These are phyloP conservation scores for Lasiosphaeria hispida DNA, from an alignment of 495 filamentous ascomycete species.

Conservation along the genomic window DNA sequence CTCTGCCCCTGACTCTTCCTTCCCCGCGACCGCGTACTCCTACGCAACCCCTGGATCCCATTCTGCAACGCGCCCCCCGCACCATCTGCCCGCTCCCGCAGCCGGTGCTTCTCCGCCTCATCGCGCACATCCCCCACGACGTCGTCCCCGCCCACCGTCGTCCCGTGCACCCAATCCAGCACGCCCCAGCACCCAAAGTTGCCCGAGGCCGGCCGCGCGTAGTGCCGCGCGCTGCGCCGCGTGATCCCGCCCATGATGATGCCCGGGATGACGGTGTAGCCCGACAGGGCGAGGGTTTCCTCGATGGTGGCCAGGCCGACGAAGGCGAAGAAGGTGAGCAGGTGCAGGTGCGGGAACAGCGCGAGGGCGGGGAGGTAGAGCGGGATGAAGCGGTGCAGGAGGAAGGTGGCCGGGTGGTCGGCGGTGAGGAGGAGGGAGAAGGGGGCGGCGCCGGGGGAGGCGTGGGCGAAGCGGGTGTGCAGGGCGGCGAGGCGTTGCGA, in stretches of 20 bases:
- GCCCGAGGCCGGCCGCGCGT: slow-evolving; percentile 52
- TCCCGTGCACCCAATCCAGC: slow-evolving; percentile 74
- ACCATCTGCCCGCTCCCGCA: slow-evolving; percentile 46
- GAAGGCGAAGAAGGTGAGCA: slow-evolving; percentile 76
- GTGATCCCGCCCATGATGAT: slow-evolving; percentile 76
- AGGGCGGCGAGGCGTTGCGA: slow-evolving; percentile 31
- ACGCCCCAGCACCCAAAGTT: slow-evolving; percentile 80
- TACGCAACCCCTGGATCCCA: slow-evolving; percentile 33
- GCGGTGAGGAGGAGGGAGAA: slow-evolving; percentile 62
- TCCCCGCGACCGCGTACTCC: slow-evolving; percentile 33
- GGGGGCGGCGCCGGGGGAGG: slow-evolving; percentile 42
- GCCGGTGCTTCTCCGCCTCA: slow-evolving; percentile 58
- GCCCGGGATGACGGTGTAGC: slow-evolving; percentile 72
- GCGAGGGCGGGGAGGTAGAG: slow-evolving; percentile 62
- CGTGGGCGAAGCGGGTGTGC: slow-evolving; percentile 68
- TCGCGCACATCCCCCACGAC: slow-evolving; percentile 53
- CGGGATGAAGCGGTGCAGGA: slow-evolving; percentile 68
- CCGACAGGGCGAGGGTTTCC: slow-evolving; percentile 72
- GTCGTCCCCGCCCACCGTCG: slow-evolving; percentile 57
- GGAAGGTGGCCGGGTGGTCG: slow-evolving; percentile 76
- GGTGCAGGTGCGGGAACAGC: slow-evolving; percentile 58
- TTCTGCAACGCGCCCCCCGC: slow-evolving; percentile 37
- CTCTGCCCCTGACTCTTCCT: slow-evolving; percentile 13
- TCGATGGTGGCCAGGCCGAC: slow-evolving; percentile 67
- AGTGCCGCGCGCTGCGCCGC: slow-evolving; percentile 66